These are phyloP conservation scores for Sporothrix inflata DNA, from an alignment of 2,329 filamentous ascomycete genomes.

Conservation along the genomic window DNA sequence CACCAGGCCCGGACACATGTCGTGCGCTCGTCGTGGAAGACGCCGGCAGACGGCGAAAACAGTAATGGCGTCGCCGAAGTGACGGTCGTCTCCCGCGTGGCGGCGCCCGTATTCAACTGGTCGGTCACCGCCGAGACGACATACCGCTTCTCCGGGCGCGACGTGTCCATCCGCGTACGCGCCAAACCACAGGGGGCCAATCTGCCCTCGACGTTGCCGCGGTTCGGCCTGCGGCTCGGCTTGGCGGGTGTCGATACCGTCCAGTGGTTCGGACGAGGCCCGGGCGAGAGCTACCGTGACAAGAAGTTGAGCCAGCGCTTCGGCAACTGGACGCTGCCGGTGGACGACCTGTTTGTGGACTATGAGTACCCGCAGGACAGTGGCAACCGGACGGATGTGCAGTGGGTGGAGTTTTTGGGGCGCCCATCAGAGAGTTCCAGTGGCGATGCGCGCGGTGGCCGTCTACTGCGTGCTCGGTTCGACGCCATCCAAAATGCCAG, in stretches of 20 bases:
- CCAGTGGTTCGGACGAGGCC: constrained; percentile 70
- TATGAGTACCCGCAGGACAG: constrained; percentile 72
- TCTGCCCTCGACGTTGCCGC: constrained; percentile 61
- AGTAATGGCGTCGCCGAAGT: constrained; percentile 47
- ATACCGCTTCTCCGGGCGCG: constrained; percentile 57
- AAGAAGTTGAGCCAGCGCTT: constrained; percentile 64
- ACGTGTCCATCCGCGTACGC: constrained; percentile 54
- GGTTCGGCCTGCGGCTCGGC: constrained; percentile 62
- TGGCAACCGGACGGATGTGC: constrained; percentile 65
- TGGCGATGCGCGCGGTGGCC: background rate
- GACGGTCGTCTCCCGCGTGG: constrained; percentile 56
- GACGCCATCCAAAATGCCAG: constrained; percentile 43
- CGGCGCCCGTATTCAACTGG: constrained; percentile 66
- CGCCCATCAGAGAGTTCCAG: background rate
- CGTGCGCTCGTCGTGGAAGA: constrained; percentile 42
- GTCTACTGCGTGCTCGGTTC: constrained; percentile 50
- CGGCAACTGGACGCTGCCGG: constrained; percentile 53
- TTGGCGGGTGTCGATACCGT: constrained; percentile 46
- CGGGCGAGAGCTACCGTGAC: constrained; percentile 68
- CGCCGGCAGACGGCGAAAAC: constrained; percentile 36
- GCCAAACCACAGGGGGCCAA: constrained; percentile 52
- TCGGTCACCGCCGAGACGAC: constrained; percentile 53
- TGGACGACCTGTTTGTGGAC: constrained; percentile 59
- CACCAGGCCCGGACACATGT: constrained; percentile 49
- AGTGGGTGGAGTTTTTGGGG: constrained; percentile 57